Conservation (phyloP, 1,284 basidiomycete species). For the Pseudozyma hubeiensis region DNA sequence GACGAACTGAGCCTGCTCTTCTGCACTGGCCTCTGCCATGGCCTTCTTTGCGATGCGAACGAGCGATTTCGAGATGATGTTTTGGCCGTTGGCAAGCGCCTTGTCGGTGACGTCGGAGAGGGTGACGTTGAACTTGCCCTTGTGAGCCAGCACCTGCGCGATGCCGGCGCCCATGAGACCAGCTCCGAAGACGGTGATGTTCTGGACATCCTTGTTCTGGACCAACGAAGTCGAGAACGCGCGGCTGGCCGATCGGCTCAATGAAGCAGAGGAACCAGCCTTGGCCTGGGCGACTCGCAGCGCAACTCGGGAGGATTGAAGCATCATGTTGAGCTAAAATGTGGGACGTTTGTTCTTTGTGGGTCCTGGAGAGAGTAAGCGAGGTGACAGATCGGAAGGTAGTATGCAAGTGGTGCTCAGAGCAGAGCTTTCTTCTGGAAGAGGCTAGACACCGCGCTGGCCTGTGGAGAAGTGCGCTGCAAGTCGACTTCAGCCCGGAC, state of each 20-base stretch:
- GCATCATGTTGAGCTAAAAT: conserved; percentile 28
- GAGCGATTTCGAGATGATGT: conserved; percentile 73
- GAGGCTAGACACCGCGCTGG: neutral
- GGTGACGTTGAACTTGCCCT: conserved; percentile 69
- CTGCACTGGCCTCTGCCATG: conserved; percentile 70
- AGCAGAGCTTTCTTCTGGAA: conserved; percentile 17
- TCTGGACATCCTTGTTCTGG: conserved; percentile 65
- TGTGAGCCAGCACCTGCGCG: conserved; percentile 66
- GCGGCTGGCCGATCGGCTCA: conserved; percentile 28
- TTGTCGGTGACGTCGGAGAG: conserved; percentile 68
- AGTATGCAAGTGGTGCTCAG: neutral
- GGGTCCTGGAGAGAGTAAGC: neutral
- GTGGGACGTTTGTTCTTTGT: neutral
- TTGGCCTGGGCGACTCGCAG: conserved; percentile 22
- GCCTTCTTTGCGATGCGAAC: conserved; percentile 72
- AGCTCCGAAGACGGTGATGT: conserved; percentile 68
- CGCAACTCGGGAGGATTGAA: conserved; percentile 25
- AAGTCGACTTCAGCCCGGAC: conserved; percentile 19
- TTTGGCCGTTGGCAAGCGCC: conserved; percentile 72
- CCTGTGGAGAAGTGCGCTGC: neutral
- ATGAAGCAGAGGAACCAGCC: conserved; percentile 15
- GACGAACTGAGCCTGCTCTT: conserved; percentile 68
- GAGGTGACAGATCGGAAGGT: too few relatives aligned
- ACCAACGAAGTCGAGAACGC: conserved; percentile 57
- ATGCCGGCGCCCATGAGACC: conserved; percentile 68